These are phyloP conservation scores for Paramecium biaurelia DNA, from an alignment of 73 alveolate genomes.

Conservation along the genomic window DNA sequence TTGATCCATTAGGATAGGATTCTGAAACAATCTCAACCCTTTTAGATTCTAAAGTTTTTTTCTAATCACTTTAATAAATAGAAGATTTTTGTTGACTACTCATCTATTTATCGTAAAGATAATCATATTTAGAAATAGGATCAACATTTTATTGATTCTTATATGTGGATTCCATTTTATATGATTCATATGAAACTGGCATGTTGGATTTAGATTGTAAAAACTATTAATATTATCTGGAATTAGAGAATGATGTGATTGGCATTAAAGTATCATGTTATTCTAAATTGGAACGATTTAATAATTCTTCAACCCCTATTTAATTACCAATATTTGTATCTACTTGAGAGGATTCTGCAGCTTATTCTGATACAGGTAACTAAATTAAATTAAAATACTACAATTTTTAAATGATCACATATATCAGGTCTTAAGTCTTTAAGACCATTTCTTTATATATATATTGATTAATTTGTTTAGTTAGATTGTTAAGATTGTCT, in stretches of 20 bases:
- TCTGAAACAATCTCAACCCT: constrained; percentile 38
- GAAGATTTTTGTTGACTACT: not conserved
- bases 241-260: not conserved
- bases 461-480: not conserved
- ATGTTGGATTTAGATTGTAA: not conserved
- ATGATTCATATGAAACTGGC: constrained; percentile 31
- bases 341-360: not conserved
- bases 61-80: not conserved
- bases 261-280: not conserved
- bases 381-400: not conserved
- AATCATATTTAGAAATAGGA: not conserved
- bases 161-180: not conserved
- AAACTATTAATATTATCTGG: not conserved
- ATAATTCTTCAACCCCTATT: not conserved
- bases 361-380: not conserved
- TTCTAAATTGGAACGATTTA: not conserved
- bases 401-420: not conserved
- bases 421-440: not conserved
- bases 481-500: not conserved
- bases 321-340: not conserved
- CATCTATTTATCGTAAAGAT: not conserved
- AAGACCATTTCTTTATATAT: not conserved
- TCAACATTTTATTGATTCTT: not conserved
- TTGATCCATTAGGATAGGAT: constrained; percentile 41
- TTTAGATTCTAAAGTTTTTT: not conserved